Evolutionary conservation across 768 basidiomycete genomes (phyloP).

Genomic region (Multifurca ochricompacta): DNA sequence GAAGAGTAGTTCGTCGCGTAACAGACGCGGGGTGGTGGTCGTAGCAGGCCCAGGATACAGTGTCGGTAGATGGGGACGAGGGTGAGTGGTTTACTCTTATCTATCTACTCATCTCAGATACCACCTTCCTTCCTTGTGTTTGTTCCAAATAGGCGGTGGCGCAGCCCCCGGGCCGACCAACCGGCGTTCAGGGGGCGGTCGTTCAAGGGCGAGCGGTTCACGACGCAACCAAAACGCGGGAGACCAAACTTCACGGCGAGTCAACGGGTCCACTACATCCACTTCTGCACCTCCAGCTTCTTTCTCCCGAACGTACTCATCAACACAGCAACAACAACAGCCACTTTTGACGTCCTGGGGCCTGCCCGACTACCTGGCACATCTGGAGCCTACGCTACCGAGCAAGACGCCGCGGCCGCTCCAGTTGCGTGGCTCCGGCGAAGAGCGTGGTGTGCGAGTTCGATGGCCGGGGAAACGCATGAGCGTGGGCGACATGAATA

Average conservation of each 20-base stretch:
- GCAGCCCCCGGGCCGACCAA: slow-evolving; percentile 14
- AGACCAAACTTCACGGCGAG: slow-evolving; percentile 23
- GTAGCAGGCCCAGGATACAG: slow-evolving; percentile 26
- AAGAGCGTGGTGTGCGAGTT: slow-evolving; percentile 77
- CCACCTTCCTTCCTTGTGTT: not conserved
- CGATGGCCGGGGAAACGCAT: slow-evolving; percentile 92
- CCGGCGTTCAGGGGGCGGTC: slow-evolving; percentile 39
- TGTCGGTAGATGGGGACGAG: slow-evolving; percentile 51
- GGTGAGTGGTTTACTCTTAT: slow-evolving; percentile 39
- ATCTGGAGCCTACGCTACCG: slow-evolving; percentile 79
- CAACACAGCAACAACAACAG: slow-evolving; percentile 56
- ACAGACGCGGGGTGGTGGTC: slow-evolving; percentile 26
- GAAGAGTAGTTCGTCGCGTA: slow-evolving; percentile 23
- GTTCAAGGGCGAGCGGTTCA: slow-evolving; percentile 40
- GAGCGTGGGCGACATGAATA: slow-evolving; percentile 97
- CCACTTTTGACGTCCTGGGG: slow-evolving; percentile 81
- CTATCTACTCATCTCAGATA: slow-evolving; percentile 24
- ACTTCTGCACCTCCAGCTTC: slow-evolving; percentile 30
- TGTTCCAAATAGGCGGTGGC: not conserved
- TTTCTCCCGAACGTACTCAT: slow-evolving; percentile 51
- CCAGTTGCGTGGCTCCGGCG: slow-evolving; percentile 50
- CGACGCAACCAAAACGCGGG: slow-evolving; percentile 35
- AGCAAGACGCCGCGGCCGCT: slow-evolving; percentile 66
- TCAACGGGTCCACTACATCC: slow-evolving; percentile 32
- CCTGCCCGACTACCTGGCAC: slow-evolving; percentile 86